Base-by-base conservation (phyloP, 345 rosid species). In the Passiflora organensis region DNA sequence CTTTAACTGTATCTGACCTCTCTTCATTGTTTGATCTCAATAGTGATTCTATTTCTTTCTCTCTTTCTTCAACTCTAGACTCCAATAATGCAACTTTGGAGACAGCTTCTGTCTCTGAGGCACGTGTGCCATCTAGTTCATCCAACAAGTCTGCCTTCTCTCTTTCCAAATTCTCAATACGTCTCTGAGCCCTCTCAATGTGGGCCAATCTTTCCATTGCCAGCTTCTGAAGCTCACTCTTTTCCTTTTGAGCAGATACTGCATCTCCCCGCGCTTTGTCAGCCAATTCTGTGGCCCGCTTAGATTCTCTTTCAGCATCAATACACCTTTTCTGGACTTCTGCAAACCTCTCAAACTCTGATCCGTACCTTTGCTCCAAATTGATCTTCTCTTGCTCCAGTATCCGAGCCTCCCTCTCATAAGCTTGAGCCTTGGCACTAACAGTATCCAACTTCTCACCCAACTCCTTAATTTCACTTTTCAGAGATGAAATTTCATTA, bases 131-230 rank as follows among this genome's bases (percentile, higher is more conserved):
- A 44, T 77, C 72, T 54, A 94, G 32, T 56, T 83, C 89, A 56
- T 78, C 81, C 6, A 74, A 78, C 67, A 83, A 70, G 63, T 83
- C 86, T 32, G 58, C 62, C 71, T 74, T 89, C 64, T 80, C 82
- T 63, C 99, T 83, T 70, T 82, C 85, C 63, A 94, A 69, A 64
- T 65, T 82, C 64, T 89, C 97, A n/a, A 83, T 60, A 47, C 73
- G 89, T 72, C 99, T 80, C 67, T 87, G 82, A 10, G 77, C 72
- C 71, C 96, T 82, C 77, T 94, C 96, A 43, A 89, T 79, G 55
- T 77, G 85, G 38, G 96, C 82, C 67, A 80, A 69, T 71, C 95
- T 85, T 75, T 94, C 97, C 88, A 89, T 89, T 18, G 97, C 91
- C 70, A 83, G 46, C 66, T 60, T 89, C 71, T 89, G 96, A 51